A percentile compares a stretch with the other conserved stretches of the same genome.
Evolutionary conservation across 2,329 filamentous ascomycete genomes (phyloP).

Genomic region (Aspergillus pseudotamarii): DNA sequence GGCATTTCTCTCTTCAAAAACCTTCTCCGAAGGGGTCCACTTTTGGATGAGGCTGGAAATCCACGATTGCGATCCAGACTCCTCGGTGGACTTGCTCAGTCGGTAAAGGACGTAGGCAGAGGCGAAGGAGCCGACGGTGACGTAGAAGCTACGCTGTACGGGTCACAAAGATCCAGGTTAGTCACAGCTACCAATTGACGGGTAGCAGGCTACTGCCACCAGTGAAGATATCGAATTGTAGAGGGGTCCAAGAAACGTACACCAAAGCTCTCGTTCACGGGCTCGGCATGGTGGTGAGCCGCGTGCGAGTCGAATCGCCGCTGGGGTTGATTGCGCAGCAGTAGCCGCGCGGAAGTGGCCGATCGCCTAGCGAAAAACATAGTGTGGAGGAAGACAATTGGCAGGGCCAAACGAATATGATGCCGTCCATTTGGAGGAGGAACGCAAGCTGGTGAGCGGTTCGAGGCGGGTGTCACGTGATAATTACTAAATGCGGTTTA

Average conservation of each 20-base stretch:
- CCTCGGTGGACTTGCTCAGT: constrained; percentile 40
- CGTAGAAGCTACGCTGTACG: constrained; percentile 51
- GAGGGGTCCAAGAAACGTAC: constrained; percentile 38
- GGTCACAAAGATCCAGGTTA: constrained; percentile 20
- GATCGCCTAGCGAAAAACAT: constrained; percentile 48
- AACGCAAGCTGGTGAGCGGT: constrained; percentile 20
- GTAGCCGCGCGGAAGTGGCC: constrained; percentile 38
- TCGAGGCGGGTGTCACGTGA: constrained; percentile 21
- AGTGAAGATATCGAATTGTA: constrained; percentile 13
- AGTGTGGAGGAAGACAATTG: constrained; percentile 35
- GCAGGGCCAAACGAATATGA: constrained; percentile 33
- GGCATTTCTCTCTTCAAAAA: constrained; percentile 60
- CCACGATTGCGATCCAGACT: constrained; percentile 42
- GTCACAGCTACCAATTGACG: constrained; percentile 12
- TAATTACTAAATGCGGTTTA: constrained; percentile 9
- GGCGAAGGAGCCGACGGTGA: constrained; percentile 47
- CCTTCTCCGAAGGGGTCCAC: constrained; percentile 57
- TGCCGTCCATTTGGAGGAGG: constrained; percentile 30
- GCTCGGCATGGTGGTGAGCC: constrained; percentile 43
- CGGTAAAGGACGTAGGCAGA: constrained; percentile 48
- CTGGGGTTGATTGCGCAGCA: constrained; percentile 46
- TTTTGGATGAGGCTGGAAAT: constrained; percentile 55
- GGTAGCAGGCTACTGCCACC: neutral
- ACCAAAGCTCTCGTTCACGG: constrained; percentile 50
- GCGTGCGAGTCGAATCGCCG: constrained; percentile 49